These are phyloP conservation scores for Mycocalia duriaeana DNA, from an alignment of 1,284 basidiomycete species.

Conservation along the genomic window DNA sequence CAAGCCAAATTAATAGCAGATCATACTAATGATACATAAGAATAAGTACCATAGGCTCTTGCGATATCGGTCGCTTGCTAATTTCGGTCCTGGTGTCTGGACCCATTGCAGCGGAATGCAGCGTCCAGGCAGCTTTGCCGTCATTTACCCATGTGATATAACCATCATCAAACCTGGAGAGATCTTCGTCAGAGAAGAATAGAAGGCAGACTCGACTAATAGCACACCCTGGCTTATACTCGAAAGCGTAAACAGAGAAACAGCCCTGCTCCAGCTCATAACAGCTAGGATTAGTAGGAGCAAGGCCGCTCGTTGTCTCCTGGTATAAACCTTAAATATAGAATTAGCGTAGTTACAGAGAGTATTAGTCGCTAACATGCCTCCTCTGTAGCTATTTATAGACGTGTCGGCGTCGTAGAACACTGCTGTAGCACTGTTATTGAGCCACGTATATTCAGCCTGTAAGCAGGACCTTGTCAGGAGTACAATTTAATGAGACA, in stretches of 20 bases:
- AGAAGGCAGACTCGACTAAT: not conserved
- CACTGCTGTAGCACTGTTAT: slow-evolving; percentile 32
- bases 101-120: slow-evolving; percentile 63
- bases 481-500: not conserved
- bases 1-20: slow-evolving; percentile 7
- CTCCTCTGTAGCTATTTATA: slow-evolving; percentile 44
- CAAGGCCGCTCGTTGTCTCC: slow-evolving; percentile 48
- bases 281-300: slow-evolving; percentile 43
- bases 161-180: slow-evolving; percentile 45
- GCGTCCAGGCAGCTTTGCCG: slow-evolving; percentile 66
- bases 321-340: slow-evolving; percentile 33
- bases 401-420: slow-evolving; percentile 35
- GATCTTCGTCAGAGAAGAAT: not conserved
- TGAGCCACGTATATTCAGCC: slow-evolving; percentile 42
- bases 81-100: slow-evolving; percentile 63
- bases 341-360: not conserved
- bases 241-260: slow-evolving; percentile 44
- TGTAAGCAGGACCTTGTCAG: slow-evolving; percentile 13
- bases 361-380: slow-evolving; percentile 18
- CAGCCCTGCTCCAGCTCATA: slow-evolving; percentile 45
- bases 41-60: slow-evolving; percentile 79
- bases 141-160: slow-evolving; percentile 83
- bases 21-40: slow-evolving; percentile 54
- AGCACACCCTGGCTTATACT: slow-evolving; percentile 39
- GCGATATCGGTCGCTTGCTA: slow-evolving; percentile 63